Base-by-base conservation (phyloP, 202 grass and related monocot genomes). In the Brachypodium distachyon region DNA sequence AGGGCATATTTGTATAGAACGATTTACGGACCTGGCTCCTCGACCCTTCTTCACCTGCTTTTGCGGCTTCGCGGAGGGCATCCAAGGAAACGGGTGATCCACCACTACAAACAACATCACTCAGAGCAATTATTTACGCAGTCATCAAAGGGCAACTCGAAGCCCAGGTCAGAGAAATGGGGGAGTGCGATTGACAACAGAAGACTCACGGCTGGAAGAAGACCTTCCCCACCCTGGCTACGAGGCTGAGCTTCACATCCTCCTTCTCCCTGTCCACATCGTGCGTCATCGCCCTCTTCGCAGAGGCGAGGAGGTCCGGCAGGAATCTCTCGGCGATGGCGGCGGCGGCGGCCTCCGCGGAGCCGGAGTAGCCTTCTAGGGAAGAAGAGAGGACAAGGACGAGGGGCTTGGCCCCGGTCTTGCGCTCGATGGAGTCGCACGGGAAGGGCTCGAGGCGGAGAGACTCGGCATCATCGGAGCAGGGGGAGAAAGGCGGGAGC, bases 171-270 rank as follows among this genome's bases (percentile, higher is more conserved):
- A 23, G 32, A 50, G 72, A 67, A 84, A 77, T 78, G 29, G 17
- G 4, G 32, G 54, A 72, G 2, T 16, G 10, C 13, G 21, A 81
- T 36, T 12, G 21, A 44, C 22, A 67, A 47, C 43, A 7, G 68
- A 58, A 64, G 69, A 63, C 79, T 69, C 73, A 71, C 91, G 82
- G 77, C 14, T 73, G 34, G 69, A 94, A 97, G 39, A 92, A 81
- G 25, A 94, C 61, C 72, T 90, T 94, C 8, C 95, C 95, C n/a
- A 92, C 64, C 67, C 65, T 80, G 53, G 89, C 82, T 16, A 85
- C 80, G 22, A 92, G 71, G 33, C 34, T 49, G 21, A 88, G 73
- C 66, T 94, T 94, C 29, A 69, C 50, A n/a, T 81, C 61, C 40
- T 55, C 77, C 22, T n/a, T 40, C 66, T 66, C 79, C 7, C 22